These are phyloP conservation scores for Neofusicoccum laricinum DNA, from an alignment of 2,329 filamentous ascomycete genomes.

Conservation along the genomic window DNA sequence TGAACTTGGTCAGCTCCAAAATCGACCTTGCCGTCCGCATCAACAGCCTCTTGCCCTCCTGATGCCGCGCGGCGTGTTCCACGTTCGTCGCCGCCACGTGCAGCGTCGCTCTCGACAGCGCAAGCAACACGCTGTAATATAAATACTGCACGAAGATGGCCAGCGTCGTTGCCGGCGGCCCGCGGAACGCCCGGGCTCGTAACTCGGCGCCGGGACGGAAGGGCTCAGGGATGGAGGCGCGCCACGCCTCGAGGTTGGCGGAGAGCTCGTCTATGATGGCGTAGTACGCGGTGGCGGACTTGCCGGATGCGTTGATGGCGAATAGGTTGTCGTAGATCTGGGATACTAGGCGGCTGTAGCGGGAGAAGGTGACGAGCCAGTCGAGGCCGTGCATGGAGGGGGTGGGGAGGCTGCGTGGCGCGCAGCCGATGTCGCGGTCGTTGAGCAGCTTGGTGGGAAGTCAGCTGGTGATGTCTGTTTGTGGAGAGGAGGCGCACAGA, in stretches of 20 bases:
- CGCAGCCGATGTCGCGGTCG: slow-evolving; percentile 39
- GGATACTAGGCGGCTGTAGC: slow-evolving; percentile 33
- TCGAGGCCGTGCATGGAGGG: slow-evolving; percentile 32
- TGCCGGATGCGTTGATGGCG: slow-evolving; percentile 27
- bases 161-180: slow-evolving; percentile 20
- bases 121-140: slow-evolving; percentile 33
- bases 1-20: slow-evolving; percentile 33
- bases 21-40: slow-evolving; percentile 32
- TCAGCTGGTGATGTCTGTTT: not conserved
- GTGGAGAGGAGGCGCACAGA: slow-evolving; percentile 28
- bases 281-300: slow-evolving; percentile 18
- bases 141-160: slow-evolving; percentile 28
- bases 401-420: slow-evolving; percentile 33
- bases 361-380: slow-evolving; percentile 34
- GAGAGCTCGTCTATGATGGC: slow-evolving; percentile 25
- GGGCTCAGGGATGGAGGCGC: slow-evolving; percentile 25
- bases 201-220: slow-evolving; percentile 31
- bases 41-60: slow-evolving; percentile 25
- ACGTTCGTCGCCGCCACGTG: slow-evolving; percentile 21
- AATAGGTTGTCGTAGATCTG: slow-evolving; percentile 35
- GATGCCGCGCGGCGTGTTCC: slow-evolving; percentile 9
- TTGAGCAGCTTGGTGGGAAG: slow-evolving; percentile 27
- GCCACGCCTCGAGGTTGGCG: slow-evolving; percentile 32
- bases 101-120: slow-evolving; percentile 30
- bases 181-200: slow-evolving; percentile 19